Evolutionary conservation across 805 yeast genomes (phyloP), one percentile per base, ranked within the genome.

Genomic region (Spathaspora arborariae): DNA sequence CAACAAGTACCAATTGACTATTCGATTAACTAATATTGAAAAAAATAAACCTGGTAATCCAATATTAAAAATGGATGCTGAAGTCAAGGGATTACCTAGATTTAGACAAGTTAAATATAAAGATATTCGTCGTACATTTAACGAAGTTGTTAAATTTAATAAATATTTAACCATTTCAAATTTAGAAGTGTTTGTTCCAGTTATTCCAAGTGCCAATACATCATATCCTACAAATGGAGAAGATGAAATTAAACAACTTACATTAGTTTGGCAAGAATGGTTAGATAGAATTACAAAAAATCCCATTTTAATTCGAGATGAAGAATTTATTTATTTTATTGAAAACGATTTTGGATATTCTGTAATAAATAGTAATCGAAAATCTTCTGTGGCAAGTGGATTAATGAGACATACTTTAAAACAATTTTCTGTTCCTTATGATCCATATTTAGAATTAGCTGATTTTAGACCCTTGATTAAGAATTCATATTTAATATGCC

Each of bases 171-270:
- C 82, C 47, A 82, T 83, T 18, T 87, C 95, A 34, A 85, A 90
- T 57, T 84, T 92, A 26, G 98, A 94, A 63, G 91, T 94, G 46
- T 90, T 92, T 66, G 90, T 94, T 3, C 97, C 98, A 0, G 82
- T 95, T 5, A 71, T 94, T 37, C 97, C 98, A 0, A 69, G 74
- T 18, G 72, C 94, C 1, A 76, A 72, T 5, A 85, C 96, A 1
- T 77, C 90, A 16, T 91, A 82, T 58, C 96, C 96, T 20, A 71
- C 81, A n/a, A 87, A 87, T 45, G 87, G 91, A 39, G 85, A 85
- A 22, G 97, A 92, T 51, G 96, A 88, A 57, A 75, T 74, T 42
- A 70, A 71, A 45, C 79, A 80, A 46, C 71, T 88, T 36, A 67
- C 75, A 41, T 55, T 55, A 13, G 77, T 78, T 41, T 76, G 91